A percentile compares a stretch with the other conserved stretches of the same genome.
Evolutionary conservation across 1,139 yeast genomes (phyloP).

Genomic region (Tardiomyces depauwii): DNA sequence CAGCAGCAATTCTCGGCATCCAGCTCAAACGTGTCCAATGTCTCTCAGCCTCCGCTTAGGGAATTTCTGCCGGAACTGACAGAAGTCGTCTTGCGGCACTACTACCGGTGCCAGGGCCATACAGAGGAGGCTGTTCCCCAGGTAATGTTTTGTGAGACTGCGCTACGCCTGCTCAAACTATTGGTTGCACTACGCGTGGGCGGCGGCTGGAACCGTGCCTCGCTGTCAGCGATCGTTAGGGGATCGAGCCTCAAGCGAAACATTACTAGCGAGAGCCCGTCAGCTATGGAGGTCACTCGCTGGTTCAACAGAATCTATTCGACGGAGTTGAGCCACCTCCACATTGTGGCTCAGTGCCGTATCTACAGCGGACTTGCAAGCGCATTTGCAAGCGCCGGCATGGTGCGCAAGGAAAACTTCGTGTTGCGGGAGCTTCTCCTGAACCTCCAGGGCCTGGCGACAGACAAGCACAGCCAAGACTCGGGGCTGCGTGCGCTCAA

Average conservation of each 20-base stretch:
- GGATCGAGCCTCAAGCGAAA: conserved; percentile 17
- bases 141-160: conserved; percentile 62
- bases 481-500: neutral
- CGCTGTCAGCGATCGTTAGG: conserved; percentile 33
- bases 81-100: conserved; percentile 42
- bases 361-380: conserved; percentile 56
- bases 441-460: conserved; percentile 22
- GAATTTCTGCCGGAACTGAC: conserved; percentile 43
- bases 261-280: conserved; percentile 16
- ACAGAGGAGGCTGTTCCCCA: conserved; percentile 77
- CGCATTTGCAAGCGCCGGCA: conserved; percentile 45
- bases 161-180: conserved; percentile 52
- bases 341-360: conserved; percentile 24
- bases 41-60: conserved; percentile 22
- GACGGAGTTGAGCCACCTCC: conserved; percentile 37
- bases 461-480: too few species aligned
- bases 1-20: conserved; percentile 1
- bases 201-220: conserved; percentile 35
- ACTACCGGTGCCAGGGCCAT: conserved; percentile 47
- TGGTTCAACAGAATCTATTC: conserved; percentile 35
- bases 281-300: conserved; percentile 18
- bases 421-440: conserved; percentile 50
- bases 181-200: conserved; percentile 46
- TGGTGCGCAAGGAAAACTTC: conserved; percentile 55
- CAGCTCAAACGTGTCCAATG: conserved; percentile 24